These are phyloP conservation scores for Crithidia bombi DNA, from an alignment of 208 protist species.

Conservation along the genomic window DNA sequence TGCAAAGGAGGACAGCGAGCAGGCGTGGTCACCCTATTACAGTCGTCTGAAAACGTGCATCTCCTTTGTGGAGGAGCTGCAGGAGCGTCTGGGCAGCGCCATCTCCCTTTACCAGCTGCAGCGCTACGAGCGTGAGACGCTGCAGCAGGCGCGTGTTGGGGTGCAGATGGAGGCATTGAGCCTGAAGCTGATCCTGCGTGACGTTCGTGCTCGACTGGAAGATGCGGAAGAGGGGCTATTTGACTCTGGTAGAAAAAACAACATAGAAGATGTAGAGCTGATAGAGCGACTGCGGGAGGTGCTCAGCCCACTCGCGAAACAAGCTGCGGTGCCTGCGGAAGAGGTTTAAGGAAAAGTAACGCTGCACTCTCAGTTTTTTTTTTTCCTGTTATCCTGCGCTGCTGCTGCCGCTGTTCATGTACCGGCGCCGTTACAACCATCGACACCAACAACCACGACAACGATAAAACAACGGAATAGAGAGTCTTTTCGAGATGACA, in stretches of 20 bases:
- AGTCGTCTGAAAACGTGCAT: conserved; percentile 44
- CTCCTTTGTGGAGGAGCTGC: conserved; percentile 44
- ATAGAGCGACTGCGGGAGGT: conserved; percentile 33
- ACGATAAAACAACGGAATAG: not conserved
- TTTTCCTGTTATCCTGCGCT: conserved; percentile 7
- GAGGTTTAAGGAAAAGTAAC: not conserved
- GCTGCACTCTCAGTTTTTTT: not conserved
- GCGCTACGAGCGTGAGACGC: conserved; percentile 69
- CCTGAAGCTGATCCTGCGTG: conserved; percentile 55
- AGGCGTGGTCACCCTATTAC: conserved; percentile 46
- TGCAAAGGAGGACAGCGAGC: conserved; percentile 20
- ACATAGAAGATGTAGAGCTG: conserved; percentile 3
- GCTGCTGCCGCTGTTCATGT: not conserved
- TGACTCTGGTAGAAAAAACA: not conserved
- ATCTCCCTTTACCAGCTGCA: conserved; percentile 58
- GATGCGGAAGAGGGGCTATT: not conserved
- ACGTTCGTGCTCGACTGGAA: conserved; percentile 35
- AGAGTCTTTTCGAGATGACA: no score
- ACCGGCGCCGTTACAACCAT: no score
- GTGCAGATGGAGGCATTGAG: conserved; percentile 60
- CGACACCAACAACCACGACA: no score
- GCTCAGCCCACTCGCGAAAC: not conserved
- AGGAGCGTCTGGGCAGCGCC: conserved; percentile 47
- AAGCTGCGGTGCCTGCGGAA: not conserved
- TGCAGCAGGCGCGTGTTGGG: conserved; percentile 57